These are phyloP conservation scores for Candida corydali DNA, from an alignment of 805 yeast genomes.

Conservation along the genomic window DNA sequence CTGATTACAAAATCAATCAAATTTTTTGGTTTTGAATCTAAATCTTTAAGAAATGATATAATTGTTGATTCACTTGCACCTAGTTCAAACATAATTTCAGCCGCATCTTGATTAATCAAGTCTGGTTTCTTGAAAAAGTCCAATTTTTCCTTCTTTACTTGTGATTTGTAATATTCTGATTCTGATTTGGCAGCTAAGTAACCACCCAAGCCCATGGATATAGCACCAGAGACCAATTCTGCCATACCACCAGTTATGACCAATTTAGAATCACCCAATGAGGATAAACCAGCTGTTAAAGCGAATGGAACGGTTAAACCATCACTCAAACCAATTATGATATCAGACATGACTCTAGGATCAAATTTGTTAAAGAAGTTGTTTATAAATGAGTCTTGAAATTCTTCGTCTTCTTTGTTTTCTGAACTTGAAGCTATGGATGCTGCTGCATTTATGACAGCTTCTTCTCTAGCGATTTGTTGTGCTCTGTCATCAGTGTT, in stretches of 20 bases:
- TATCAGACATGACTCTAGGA: constrained; percentile 92
- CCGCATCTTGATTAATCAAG: constrained; percentile 68
- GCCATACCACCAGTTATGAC: constrained; percentile 99
- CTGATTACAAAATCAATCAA: constrained; percentile 85
- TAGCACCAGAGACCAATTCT: constrained; percentile 94
- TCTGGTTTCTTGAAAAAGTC: constrained; percentile 63
- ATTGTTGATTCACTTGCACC: constrained; percentile 72
- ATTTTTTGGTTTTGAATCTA: constrained; percentile 70
- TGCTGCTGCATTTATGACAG: constrained; percentile 27
- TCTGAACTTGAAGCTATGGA: constrained; percentile 13
- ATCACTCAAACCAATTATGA: constrained; percentile 90
- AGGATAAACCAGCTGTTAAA: constrained; percentile 89
- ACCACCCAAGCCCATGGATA: constrained; percentile 97
- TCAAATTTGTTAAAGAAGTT: constrained; percentile 53
- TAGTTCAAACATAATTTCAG: constrained; percentile 74
- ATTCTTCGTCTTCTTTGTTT: constrained; percentile 23
- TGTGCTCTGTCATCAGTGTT: constrained; percentile 37
- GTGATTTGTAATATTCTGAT: constrained; percentile 65
- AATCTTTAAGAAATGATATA: constrained; percentile 67
- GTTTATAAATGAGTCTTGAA: constrained; percentile 16
- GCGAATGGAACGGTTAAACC: constrained; percentile 99
- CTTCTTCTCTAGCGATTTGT: constrained; percentile 33
- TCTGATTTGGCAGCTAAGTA: constrained; percentile 92
- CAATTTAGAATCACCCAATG: constrained; percentile 81
- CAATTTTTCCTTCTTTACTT: constrained; percentile 67